A percentile compares a stretch with the other conserved stretches of the same genome.
These are phyloP conservation scores for Hyaloperonospora arabidopsidis DNA, from an alignment of 352 stramenopile genomes.

Conservation along the genomic window DNA sequence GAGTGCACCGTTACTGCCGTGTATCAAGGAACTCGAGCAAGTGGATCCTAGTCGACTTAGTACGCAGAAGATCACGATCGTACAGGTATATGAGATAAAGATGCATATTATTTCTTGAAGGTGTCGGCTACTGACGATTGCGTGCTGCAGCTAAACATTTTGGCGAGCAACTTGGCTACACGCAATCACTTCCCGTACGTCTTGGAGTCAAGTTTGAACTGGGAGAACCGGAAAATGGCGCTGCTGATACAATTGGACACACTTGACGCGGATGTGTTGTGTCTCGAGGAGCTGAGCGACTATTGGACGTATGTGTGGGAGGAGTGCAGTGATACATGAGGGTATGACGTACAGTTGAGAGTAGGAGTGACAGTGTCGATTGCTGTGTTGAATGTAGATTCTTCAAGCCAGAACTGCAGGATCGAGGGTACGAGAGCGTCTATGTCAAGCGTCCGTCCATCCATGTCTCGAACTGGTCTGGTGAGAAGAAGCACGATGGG, in stretches of 20 bases:
- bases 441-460: constrained; percentile 82
- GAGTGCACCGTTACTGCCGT: constrained; percentile 35
- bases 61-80: constrained; percentile 65
- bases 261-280: constrained; percentile 75
- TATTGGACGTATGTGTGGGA: constrained; percentile 77
- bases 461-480: constrained; percentile 80
- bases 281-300: constrained; percentile 81
- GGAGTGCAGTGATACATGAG: background rate
- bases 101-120: background rate
- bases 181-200: constrained; percentile 84
- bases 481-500: constrained; percentile 82
- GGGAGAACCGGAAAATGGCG: constrained; percentile 74
- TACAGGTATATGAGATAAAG: constrained; percentile 37
- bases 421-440: constrained; percentile 78
- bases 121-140: constrained; percentile 2
- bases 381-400: constrained; percentile 35
- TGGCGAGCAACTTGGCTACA: constrained; percentile 79
- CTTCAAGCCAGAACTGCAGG: constrained; percentile 65
- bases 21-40: constrained; percentile 39
- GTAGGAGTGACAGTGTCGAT: constrained; percentile 1
- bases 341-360: background rate
- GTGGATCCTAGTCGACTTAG: constrained; percentile 26
- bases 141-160: constrained; percentile 61
- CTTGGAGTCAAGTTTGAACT: constrained; percentile 72
- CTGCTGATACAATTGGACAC: constrained; percentile 65